Conservation (phyloP, 495 filamentous ascomycete species). For the Gamarada debralockiae region DNA sequence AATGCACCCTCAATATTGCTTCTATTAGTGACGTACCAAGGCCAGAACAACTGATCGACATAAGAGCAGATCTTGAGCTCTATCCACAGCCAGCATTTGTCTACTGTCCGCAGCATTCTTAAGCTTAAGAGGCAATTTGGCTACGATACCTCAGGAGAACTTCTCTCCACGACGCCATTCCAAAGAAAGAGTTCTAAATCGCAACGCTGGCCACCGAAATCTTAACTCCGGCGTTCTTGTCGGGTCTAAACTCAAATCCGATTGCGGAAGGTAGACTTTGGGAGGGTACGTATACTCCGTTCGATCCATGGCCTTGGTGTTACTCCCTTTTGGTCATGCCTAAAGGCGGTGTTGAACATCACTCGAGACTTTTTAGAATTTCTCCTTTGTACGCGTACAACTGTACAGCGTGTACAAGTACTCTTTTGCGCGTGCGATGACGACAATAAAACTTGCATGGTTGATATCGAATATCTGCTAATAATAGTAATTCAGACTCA, state of each 20-base stretch:
- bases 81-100: background rate
- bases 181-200: background rate
- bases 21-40: too few species aligned
- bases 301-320: background rate
- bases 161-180: background rate
- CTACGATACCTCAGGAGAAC: too few species aligned
- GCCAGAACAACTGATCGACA: conserved; percentile 5
- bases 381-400: background rate
- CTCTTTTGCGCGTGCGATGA: background rate
- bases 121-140: background rate
- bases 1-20: background rate
- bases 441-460: background rate
- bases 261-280: conserved; percentile 8
- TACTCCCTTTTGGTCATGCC: background rate
- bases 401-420: background rate
- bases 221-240: conserved; percentile 7
- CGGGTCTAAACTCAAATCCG: conserved; percentile 9
- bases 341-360: background rate
- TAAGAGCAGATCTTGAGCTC: background rate
- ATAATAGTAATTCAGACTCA: conserved; percentile 7
- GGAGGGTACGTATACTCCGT: conserved; percentile 8
- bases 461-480: conserved; percentile 1
- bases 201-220: conserved; percentile 17
- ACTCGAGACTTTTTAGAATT: background rate
- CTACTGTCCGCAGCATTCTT: background rate